Percentiles rank a stretch among this genome's conserved stretches.
These are phyloP conservation scores for Neonectria faginata DNA, from an alignment of 2,329 filamentous ascomycete species.

Conservation along the genomic window DNA sequence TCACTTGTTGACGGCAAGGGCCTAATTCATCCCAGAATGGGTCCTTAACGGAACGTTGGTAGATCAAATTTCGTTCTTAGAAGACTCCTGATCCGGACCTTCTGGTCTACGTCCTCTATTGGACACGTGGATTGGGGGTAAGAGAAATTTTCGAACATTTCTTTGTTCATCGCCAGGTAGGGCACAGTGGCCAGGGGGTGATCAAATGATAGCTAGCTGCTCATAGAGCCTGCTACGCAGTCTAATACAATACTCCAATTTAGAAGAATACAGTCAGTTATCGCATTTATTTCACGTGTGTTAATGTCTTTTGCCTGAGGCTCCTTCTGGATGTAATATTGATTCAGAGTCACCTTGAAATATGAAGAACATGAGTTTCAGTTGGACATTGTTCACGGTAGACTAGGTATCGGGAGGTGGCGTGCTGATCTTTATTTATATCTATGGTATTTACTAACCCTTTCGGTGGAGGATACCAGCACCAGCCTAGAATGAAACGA, in stretches of 20 bases:
- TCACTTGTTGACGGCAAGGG: conserved; percentile 78
- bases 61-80: conserved; percentile 62
- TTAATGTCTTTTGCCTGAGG: background rate
- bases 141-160: conserved; percentile 58
- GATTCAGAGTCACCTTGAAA: no score
- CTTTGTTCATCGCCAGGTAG: conserved; percentile 6
- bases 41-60: conserved; percentile 88
- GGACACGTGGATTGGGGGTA: conserved; percentile 53
- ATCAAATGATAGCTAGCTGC: background rate
- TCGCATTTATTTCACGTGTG: background rate
- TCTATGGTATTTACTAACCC: conserved; percentile 21
- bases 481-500: conserved; percentile 43
- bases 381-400: background rate
- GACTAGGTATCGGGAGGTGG: background rate
- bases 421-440: conserved; percentile 13
- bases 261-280: background rate
- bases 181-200: background rate
- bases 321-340: background rate
- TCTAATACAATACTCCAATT: background rate
- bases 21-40: conserved; percentile 74
- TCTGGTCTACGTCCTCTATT: conserved; percentile 42
- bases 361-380: background rate
- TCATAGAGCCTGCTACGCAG: no score
- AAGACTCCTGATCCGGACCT: conserved; percentile 52
- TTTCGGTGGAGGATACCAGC: conserved; percentile 50